A percentile compares a stretch with the other conserved stretches of the same genome.
Conservation (phyloP, 148 eudicot species). For the Rhododendron simsii region DNA sequence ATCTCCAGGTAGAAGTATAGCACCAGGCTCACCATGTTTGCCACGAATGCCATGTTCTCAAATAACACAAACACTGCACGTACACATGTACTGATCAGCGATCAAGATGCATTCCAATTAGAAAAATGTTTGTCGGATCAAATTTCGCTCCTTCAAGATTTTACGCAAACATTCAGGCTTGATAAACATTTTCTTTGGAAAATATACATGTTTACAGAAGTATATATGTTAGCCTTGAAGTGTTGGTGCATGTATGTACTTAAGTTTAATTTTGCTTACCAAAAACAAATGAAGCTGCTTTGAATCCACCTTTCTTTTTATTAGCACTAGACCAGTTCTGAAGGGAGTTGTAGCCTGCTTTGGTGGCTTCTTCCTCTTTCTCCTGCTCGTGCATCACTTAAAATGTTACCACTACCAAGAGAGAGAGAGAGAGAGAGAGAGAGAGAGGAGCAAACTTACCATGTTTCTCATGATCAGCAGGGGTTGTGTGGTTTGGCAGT, state of each 20-base stretch:
- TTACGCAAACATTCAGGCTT: too few relatives aligned
- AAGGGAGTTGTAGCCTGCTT: neutral
- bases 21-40: conserved; percentile 34
- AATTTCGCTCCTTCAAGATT: too few relatives aligned
- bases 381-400: conserved; percentile 11
- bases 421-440: neutral
- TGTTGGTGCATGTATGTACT: neutral
- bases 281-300: conserved; percentile 35
- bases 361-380: conserved; percentile 18
- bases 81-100: too few relatives aligned
- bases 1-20: conserved; percentile 31
- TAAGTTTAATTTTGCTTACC: conserved; percentile 19
- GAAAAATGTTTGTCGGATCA: too few relatives aligned
- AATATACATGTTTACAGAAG: neutral
- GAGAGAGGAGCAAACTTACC: conserved; percentile 8
- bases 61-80: conserved; percentile 29
- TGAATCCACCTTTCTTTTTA: conserved; percentile 44
- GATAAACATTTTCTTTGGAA: neutral
- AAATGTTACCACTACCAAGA: conserved; percentile 1
- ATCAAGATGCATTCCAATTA: neutral
- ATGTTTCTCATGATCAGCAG: neutral
- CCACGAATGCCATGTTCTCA: conserved; percentile 42
- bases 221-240: neutral
- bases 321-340: neutral
- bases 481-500: neutral